Percentiles rank a stretch among this genome's conserved stretches.
Conservation (phyloP, 1,139 yeast genomes). For the Zygotorulaspora mrakii region DNA sequence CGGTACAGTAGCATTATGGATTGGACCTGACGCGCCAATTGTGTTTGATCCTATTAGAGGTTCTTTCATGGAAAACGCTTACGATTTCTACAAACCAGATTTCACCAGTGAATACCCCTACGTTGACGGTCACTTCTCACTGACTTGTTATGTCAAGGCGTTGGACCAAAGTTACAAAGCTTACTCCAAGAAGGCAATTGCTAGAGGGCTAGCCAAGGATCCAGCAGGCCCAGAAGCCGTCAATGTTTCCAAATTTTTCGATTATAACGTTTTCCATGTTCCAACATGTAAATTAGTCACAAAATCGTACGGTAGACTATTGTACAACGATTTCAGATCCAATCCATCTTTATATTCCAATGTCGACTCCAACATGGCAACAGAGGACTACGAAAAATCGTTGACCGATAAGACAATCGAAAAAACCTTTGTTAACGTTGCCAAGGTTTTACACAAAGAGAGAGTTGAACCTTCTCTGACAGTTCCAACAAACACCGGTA, state of each 20-base stretch:
- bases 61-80: constrained; percentile 90
- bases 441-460: constrained; percentile 65
- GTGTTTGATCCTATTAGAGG: constrained; percentile 89
- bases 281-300: constrained; percentile 96
- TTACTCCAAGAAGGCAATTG: constrained; percentile 76
- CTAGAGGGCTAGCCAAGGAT: constrained; percentile 44
- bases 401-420: constrained; percentile 78
- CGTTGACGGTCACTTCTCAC: constrained; percentile 96
- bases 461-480: constrained; percentile 77
- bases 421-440: constrained; percentile 74
- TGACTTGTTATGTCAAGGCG: constrained; percentile 91
- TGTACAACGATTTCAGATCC: constrained; percentile 80
- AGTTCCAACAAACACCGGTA: constrained; percentile 96
- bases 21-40: constrained; percentile 98
- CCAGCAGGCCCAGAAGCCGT: constrained; percentile 52
- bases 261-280: constrained; percentile 95
- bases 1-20: constrained; percentile 90
- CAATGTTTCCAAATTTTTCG: constrained; percentile 70
- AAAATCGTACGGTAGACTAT: constrained; percentile 88
- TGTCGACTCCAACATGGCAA: constrained; percentile 51
- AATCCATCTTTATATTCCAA: constrained; percentile 63
- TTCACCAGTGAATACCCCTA: constrained; percentile 95
- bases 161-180: constrained; percentile 79
- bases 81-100: constrained; percentile 97
- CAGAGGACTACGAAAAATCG: constrained; percentile 70